These are phyloP conservation scores for Acacia confusa DNA, from an alignment of 306 rosid genomes.

Conservation along the genomic window DNA sequence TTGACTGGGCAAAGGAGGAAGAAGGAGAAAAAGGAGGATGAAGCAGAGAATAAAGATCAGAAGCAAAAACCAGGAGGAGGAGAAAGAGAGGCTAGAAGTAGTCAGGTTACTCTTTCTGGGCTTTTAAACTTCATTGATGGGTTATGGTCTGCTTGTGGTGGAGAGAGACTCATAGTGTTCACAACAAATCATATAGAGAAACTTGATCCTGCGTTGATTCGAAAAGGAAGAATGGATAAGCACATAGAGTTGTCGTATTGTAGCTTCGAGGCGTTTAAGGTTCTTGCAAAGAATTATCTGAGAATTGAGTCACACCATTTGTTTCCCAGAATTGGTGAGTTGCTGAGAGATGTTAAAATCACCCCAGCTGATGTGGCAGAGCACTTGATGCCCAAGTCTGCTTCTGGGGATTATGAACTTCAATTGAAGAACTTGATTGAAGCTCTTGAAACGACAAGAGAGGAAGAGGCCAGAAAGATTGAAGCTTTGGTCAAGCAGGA, in stretches of 20 bases:
- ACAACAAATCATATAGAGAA: constrained; percentile 81
- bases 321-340: constrained; percentile 33
- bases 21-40: constrained; percentile 35
- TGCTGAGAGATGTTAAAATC: constrained; percentile 44
- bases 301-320: constrained; percentile 47
- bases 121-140: constrained; percentile 84
- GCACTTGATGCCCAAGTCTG: constrained; percentile 71
- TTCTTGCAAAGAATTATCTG: constrained; percentile 64
- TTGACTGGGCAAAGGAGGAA: constrained; percentile 58
- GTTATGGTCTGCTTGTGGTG: constrained; percentile 79
- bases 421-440: constrained; percentile 47
- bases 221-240: constrained; percentile 89
- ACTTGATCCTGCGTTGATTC: constrained; percentile 77
- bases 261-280: constrained; percentile 64
- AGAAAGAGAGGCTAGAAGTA: constrained; percentile 37
- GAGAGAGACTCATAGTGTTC: constrained; percentile 74
- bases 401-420: constrained; percentile 31
- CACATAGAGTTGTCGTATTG: constrained; percentile 74
- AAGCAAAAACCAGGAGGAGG: constrained; percentile 33
- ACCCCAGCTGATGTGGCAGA: constrained; percentile 94
- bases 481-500: constrained; percentile 11
- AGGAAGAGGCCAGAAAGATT: constrained; percentile 35
- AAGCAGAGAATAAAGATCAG: constrained; percentile 35
- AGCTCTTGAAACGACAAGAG: constrained; percentile 52
- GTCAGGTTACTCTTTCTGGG: constrained; percentile 72